Percentiles rank a stretch among this genome's conserved stretches.
These are phyloP conservation scores for Coleophoma eucalyptorum DNA, from an alignment of 2,329 filamentous ascomycete genomes.

Conservation along the genomic window DNA sequence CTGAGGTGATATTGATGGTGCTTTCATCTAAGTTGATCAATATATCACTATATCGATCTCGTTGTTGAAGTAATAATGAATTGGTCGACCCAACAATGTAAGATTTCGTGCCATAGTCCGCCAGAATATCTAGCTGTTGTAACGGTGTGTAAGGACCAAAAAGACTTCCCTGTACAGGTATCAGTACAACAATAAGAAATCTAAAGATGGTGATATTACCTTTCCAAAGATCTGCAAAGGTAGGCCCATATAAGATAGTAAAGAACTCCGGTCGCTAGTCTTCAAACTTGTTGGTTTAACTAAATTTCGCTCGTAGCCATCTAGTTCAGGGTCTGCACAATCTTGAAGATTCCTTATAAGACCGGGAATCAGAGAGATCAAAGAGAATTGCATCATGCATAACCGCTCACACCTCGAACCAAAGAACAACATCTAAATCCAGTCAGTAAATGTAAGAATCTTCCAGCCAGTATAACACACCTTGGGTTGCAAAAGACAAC, in stretches of 20 bases:
- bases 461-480: constrained; percentile 38
- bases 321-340: constrained; percentile 89
- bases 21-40: constrained; percentile 93
- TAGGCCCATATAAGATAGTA: constrained; percentile 90
- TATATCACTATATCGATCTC: constrained; percentile 92
- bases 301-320: constrained; percentile 73
- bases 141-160: constrained; percentile 96
- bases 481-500: constrained; percentile 90
- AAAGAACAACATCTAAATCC: constrained; percentile 88
- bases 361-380: constrained; percentile 92
- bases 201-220: constrained; percentile 36
- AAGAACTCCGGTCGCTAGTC: constrained; percentile 86
- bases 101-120: constrained; percentile 91
- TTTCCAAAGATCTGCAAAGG: constrained; percentile 95
- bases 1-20: constrained; percentile 77
- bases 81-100: constrained; percentile 98
- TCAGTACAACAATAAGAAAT: constrained; percentile 4
- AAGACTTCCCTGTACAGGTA: constrained; percentile 65
- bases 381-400: constrained; percentile 97
- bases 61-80: constrained; percentile 87
- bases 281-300: constrained; percentile 78
- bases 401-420: constrained; percentile 92
- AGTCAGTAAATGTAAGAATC: constrained; percentile 3
- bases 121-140: constrained; percentile 90
- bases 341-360: constrained; percentile 90